phyloP scores from a whole-genome alignment of 306 rosid species.

The Cicer bijugum region DNA sequence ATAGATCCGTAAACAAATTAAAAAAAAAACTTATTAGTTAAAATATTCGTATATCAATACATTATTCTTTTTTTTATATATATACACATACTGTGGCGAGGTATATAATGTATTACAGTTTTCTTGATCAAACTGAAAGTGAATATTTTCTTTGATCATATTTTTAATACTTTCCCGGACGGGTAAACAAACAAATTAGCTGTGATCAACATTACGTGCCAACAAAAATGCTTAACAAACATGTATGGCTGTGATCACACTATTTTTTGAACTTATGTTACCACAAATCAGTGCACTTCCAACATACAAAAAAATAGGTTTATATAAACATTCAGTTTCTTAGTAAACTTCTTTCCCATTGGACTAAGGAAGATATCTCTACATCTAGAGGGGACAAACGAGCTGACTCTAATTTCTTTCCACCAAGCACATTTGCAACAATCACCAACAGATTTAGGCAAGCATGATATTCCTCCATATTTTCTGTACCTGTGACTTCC shows the following conservation, averaged over 20 bases:
- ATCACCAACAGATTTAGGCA: conserved; percentile 62
- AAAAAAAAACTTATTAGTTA: too few relatives aligned
- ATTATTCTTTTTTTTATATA: too few relatives aligned
- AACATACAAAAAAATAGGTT: not conserved
- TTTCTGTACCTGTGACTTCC: conserved; percentile 57
- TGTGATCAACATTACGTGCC: not conserved
- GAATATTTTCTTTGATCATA: too few relatives aligned
- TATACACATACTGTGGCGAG: too few relatives aligned
- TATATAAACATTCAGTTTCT: conserved; percentile 12
- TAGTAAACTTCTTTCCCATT: conserved; percentile 69
- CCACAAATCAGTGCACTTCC: conserved; percentile 4
- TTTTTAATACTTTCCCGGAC: not conserved
- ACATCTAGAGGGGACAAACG: conserved; percentile 53
- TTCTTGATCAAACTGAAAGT: too few relatives aligned
- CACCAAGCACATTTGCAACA: conserved; percentile 59
- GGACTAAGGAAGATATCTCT: conserved; percentile 57
- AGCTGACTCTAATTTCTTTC: conserved; percentile 53
- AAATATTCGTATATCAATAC: too few relatives aligned
- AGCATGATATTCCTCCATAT: conserved; percentile 77
- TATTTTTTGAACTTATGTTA: not conserved
- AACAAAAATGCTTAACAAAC: not conserved
- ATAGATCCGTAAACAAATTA: too few relatives aligned
- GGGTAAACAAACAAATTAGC: not conserved
- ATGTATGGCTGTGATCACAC: not conserved
- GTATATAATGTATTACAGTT: too few relatives aligned